Evolutionary conservation across 257 asterid species (phyloP), one percentile per base, ranked within the genome.

Genomic region (Fraxinus anomala): DNA sequence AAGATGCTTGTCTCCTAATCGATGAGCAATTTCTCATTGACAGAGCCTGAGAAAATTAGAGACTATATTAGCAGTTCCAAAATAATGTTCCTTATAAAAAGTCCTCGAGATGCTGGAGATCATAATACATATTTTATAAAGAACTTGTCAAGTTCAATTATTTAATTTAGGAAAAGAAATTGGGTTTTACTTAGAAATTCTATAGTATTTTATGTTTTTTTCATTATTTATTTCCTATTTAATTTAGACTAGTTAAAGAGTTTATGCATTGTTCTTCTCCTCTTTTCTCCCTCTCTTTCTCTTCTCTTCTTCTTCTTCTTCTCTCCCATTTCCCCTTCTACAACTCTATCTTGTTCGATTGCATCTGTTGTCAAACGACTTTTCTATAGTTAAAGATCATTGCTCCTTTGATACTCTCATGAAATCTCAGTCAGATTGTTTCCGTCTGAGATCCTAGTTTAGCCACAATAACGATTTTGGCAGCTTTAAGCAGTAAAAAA

Each of bases 1-100:
- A 74, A 49, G 89, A 84, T 73, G 89, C 86, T 34, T 90, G 79
- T 82, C 78, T 86, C 87, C 96, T 82, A 78, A 90, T 79, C 66
- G 91, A 83, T 37, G 97, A 88, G 88, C 89, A 91, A 81, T 84
- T 85, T 83, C 80, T 88, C 88, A 92, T 87, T 71, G 90, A 86
- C 88, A 88, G 84, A 37, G 91, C 97, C 99, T 94, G 97, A 80
- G 68, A 72, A 85, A 83, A 83, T 71, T 28, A 81, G 74, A 85
- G 65, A 84, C 77, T 72, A 67, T 66, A 73, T 89, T 66, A 87
- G 88, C 76, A 68, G 78, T 75, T 75, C 72, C 76, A 79, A 78
- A 51, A 54, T 9, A 54, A 19, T 54, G n/a, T 49, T 19, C 9
- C 63, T 54, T 54, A 4, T 6, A 36, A 54, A 19, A 16, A 54